These are phyloP conservation scores for Penicillium herquei DNA, from an alignment of 495 filamentous ascomycete species.

Conservation along the genomic window DNA sequence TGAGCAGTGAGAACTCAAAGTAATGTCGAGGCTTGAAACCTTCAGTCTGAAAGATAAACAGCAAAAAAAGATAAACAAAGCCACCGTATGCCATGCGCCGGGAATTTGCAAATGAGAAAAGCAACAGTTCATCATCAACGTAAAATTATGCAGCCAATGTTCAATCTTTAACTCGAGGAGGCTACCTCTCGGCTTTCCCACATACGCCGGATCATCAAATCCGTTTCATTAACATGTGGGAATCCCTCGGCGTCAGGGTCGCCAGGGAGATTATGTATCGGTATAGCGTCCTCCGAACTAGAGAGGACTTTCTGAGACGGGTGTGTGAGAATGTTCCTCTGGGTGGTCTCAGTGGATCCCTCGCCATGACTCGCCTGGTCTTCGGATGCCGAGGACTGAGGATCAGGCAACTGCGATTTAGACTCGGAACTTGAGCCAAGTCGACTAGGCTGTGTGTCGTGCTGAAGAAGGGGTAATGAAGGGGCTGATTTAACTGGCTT, in stretches of 20 bases:
- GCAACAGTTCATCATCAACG: neutral
- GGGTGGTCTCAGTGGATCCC: constrained; percentile 22
- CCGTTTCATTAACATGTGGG: constrained; percentile 25
- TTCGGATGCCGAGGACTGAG: constrained; percentile 29
- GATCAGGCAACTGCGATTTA: constrained; percentile 22
- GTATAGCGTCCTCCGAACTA: constrained; percentile 37
- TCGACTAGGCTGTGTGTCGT: constrained; percentile 21
- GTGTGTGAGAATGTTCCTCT: constrained; percentile 28
- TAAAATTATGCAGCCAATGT: constrained; percentile 12
- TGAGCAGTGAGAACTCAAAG: no score
- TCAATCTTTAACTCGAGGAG: constrained; percentile 26
- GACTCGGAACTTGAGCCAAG: constrained; percentile 24
- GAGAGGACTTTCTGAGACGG: constrained; percentile 42
- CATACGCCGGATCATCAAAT: constrained; percentile 48
- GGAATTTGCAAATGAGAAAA: neutral
- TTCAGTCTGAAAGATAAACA: no score
- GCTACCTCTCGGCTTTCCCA: constrained; percentile 50
- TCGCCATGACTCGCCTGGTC: constrained; percentile 30
- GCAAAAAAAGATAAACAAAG: no score
- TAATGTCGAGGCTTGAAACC: no score
- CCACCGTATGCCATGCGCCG: no score
- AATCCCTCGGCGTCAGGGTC: constrained; percentile 30
- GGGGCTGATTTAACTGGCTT: constrained; percentile 44
- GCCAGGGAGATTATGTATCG: constrained; percentile 15
- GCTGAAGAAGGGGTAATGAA: constrained; percentile 32